These are phyloP conservation scores for Sphagnum contortum DNA, from an alignment of 225 moss, liverwort and hornwort species.

Conservation along the genomic window DNA sequence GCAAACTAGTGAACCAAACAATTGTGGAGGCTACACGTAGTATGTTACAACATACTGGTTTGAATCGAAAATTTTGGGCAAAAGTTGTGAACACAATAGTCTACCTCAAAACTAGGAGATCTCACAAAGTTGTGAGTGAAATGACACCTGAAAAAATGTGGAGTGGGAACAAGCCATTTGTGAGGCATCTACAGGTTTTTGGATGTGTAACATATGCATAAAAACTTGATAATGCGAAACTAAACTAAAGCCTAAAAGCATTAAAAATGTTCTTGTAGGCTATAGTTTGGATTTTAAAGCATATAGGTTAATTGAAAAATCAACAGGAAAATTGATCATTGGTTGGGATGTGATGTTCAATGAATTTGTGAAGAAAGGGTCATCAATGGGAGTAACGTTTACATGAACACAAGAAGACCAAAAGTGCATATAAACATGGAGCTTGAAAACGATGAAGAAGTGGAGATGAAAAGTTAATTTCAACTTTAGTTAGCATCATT, in stretches of 20 bases:
- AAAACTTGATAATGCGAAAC: background rate
- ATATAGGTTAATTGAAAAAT: background rate
- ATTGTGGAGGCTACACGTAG: background rate
- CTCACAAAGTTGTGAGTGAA: background rate
- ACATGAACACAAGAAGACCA: background rate
- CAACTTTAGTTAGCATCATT: background rate
- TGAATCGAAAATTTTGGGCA: background rate
- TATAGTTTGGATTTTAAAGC: conserved; percentile 2
- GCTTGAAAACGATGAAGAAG: too few species aligned
- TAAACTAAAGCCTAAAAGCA: conserved; percentile 1
- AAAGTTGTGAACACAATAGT: background rate
- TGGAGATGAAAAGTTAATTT: background rate
- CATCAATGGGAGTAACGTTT: background rate
- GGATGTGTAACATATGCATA: conserved; percentile 1
- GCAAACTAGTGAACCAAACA: background rate
- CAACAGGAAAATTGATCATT: background rate
- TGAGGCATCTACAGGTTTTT: background rate
- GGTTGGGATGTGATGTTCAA: background rate
- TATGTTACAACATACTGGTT: background rate
- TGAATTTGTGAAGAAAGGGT: background rate
- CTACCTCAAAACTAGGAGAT: background rate
- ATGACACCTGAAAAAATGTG: background rate
- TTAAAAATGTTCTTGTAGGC: conserved; percentile 1
- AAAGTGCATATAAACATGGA: too few species aligned
- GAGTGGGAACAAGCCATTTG: background rate